A percentile compares a stretch with the other conserved stretches of the same genome.
Evolutionary conservation across 768 basidiomycete species (phyloP).

Genomic region (Chalciporus piperatus): DNA sequence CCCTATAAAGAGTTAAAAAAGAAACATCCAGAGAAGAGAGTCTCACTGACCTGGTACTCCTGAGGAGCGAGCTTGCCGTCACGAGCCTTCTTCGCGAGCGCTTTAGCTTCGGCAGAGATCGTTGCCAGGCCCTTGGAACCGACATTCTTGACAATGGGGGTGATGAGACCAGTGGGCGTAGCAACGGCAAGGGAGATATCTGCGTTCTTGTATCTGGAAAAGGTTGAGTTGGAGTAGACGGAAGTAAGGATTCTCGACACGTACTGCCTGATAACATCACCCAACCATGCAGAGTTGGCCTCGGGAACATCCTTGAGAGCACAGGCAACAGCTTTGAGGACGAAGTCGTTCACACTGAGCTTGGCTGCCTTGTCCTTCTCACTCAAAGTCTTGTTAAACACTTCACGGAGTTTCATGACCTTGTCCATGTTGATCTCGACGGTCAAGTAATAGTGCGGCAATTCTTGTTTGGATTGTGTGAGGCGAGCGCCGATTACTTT

Average conservation of each 20-base stretch:
- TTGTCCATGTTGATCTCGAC: constrained; percentile 96
- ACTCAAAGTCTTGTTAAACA: constrained; percentile 87
- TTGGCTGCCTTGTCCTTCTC: constrained; percentile 91
- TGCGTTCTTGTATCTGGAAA: constrained; percentile 83
- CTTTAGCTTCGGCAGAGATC: constrained; percentile 90
- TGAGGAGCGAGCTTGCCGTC: constrained; percentile 93
- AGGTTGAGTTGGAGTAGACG: not conserved
- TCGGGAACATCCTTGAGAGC: constrained; percentile 95
- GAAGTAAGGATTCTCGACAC: constrained; percentile 27
- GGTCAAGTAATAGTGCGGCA: constrained; percentile 98
- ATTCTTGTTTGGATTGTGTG: constrained; percentile 86
- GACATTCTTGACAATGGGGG: constrained; percentile 93
- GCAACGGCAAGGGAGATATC: constrained; percentile 98
- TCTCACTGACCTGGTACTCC: constrained; percentile 81
- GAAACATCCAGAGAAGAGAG: not conserved
- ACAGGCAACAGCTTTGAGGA: constrained; percentile 91
- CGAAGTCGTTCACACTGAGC: constrained; percentile 97
- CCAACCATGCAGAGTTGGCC: constrained; percentile 96
- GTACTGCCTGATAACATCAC: constrained; percentile 92
- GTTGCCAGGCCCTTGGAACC: constrained; percentile 89
- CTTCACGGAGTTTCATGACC: constrained; percentile 87
- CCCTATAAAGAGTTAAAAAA: constrained; percentile 49
- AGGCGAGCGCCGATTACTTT: constrained; percentile 89
- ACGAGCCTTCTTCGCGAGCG: constrained; percentile 91
- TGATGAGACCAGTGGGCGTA: constrained; percentile 93